These are phyloP conservation scores for Hippophae rhamnoides DNA, from an alignment of 306 rosid genomes.

Conservation along the genomic window DNA sequence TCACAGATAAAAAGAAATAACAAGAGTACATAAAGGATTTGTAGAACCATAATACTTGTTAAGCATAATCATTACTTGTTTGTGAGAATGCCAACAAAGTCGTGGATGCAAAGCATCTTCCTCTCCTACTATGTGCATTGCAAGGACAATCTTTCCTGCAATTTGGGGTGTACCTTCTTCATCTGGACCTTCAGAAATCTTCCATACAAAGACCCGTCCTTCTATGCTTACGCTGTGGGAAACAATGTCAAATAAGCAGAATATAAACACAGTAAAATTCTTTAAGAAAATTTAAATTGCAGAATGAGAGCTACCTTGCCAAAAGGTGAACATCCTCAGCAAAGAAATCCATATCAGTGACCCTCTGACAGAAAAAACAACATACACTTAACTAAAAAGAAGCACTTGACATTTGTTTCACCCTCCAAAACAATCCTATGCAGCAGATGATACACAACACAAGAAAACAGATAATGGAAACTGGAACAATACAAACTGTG, in stretches of 20 bases:
- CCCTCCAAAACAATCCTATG: slow-evolving; percentile 4
- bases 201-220: slow-evolving; percentile 90
- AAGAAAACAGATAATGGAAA: not conserved
- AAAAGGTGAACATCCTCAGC: slow-evolving; percentile 99
- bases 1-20: slow-evolving; percentile 2
- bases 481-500: not conserved
- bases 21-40: not conserved
- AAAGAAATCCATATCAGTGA: slow-evolving; percentile 96
- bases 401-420: not conserved
- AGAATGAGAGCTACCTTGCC: slow-evolving; percentile 62
- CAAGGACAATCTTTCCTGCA: slow-evolving; percentile 65
- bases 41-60: not conserved
- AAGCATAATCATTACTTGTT: slow-evolving; percentile 51
- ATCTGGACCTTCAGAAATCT: slow-evolving; percentile 90
- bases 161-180: slow-evolving; percentile 85
- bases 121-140: slow-evolving; percentile 67
- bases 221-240: slow-evolving; percentile 77
- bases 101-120: slow-evolving; percentile 78
- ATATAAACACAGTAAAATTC: slow-evolving; percentile 6
- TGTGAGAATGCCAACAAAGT: slow-evolving; percentile 98
- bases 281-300: not conserved
- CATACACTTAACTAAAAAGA: slow-evolving; percentile 10
- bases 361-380: slow-evolving; percentile 61
- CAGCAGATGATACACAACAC: not conserved
- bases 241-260: slow-evolving; percentile 22